phyloP scores from a whole-genome alignment of 2,329 filamentous ascomycete genomes.

The Magnaporthiopsis rhizophila region DNA sequence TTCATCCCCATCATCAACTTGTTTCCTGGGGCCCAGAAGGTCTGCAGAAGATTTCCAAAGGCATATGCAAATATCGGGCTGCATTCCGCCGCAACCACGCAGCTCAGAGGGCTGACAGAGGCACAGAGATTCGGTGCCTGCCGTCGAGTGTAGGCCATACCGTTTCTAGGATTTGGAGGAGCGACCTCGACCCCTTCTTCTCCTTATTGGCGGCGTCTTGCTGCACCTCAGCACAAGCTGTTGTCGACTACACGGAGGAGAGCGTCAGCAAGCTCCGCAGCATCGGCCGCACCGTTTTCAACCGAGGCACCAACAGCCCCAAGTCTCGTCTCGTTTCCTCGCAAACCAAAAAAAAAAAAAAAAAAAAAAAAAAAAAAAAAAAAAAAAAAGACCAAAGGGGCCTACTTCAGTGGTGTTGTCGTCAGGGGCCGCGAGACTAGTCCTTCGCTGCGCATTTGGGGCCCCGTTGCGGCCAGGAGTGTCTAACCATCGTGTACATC shows the following conservation, averaged over 20 bases:
- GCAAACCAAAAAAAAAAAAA: too few relatives aligned
- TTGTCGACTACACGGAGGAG: too few relatives aligned
- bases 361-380: too few relatives aligned
- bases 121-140: slow-evolving; percentile 45
- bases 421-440: neutral
- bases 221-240: neutral
- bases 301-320: slow-evolving; percentile 41
- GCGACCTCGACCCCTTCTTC: slow-evolving; percentile 15
- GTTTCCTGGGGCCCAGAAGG: slow-evolving; percentile 52
- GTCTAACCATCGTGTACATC: too few relatives aligned
- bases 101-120: slow-evolving; percentile 50
- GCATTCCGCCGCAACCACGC: slow-evolving; percentile 55
- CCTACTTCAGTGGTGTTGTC: too few relatives aligned
- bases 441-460: neutral
- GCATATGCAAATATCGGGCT: slow-evolving; percentile 66
- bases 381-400: too few relatives aligned
- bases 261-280: slow-evolving; percentile 42
- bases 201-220: neutral
- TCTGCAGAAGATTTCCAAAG: slow-evolving; percentile 62
- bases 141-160: slow-evolving; percentile 59
- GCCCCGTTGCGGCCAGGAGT: neutral
- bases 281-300: slow-evolving; percentile 50
- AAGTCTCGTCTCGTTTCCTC: slow-evolving; percentile 22
- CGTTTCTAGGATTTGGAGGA: slow-evolving; percentile 55
- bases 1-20: slow-evolving; percentile 41